These are phyloP conservation scores for Taphrina populina DNA, from an alignment of 1,139 yeast genomes.

Conservation along the genomic window DNA sequence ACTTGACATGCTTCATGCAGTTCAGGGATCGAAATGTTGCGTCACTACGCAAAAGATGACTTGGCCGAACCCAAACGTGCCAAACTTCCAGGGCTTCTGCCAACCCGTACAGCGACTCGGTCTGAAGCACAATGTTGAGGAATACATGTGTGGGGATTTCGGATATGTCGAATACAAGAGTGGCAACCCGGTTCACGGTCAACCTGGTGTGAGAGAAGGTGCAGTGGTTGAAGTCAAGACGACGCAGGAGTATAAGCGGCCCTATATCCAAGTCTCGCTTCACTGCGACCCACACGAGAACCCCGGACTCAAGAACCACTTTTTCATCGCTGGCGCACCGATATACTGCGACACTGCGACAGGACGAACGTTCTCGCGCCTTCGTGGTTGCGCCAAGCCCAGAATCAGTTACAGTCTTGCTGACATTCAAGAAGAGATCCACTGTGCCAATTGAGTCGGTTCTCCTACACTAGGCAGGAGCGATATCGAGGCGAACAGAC, in stretches of 20 bases:
- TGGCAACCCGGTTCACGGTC: neutral
- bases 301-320: neutral
- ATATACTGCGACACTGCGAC: neutral
- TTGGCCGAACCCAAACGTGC: too few species aligned
- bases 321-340: conserved; percentile 1
- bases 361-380: neutral
- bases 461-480: too few species aligned
- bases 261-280: neutral
- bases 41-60: too few species aligned
- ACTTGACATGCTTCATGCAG: too few species aligned
- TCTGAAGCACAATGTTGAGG: neutral
- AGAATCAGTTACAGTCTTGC: neutral
- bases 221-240: conserved; percentile 4
- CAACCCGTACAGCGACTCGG: neutral
- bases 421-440: too few species aligned
- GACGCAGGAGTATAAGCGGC: neutral
- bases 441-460: too few species aligned
- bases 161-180: conserved; percentile 2
- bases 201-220: conserved; percentile 2
- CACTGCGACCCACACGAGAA: conserved; percentile 4
- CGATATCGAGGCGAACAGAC: too few species aligned
- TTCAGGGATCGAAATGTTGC: too few species aligned
- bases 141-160: neutral
- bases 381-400: neutral
- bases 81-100: neutral